These are phyloP conservation scores for Brettanomyces anomalus DNA, from an alignment of 805 yeast species.

Conservation along the genomic window DNA sequence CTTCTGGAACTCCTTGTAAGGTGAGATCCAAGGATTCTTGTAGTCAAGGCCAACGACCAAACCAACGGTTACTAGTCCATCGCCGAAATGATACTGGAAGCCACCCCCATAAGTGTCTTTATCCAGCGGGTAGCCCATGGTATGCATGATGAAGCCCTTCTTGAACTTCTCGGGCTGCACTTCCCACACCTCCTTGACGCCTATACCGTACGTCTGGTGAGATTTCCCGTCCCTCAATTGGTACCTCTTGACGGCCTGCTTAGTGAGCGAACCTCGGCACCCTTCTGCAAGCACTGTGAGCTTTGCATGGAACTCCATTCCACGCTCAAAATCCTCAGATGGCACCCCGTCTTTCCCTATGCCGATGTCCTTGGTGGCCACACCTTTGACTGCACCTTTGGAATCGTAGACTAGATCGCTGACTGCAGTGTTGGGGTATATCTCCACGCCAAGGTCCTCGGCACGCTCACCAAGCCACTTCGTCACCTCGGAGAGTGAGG, in stretches of 20 bases:
- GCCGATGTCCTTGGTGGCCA: constrained; percentile 93
- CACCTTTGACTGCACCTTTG: constrained; percentile 67
- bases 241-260: constrained; percentile 62
- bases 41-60: constrained; percentile 93
- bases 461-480: constrained; percentile 81
- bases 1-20: constrained; percentile 91
- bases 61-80: constrained; percentile 84
- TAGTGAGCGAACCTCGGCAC: constrained; percentile 92
- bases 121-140: constrained; percentile 81
- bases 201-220: constrained; percentile 91
- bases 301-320: constrained; percentile 94
- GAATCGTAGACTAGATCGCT: constrained; percentile 61
- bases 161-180: constrained; percentile 74
- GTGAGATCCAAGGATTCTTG: constrained; percentile 89
- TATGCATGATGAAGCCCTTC: constrained; percentile 74
- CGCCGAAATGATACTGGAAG: constrained; percentile 94
- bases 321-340: constrained; percentile 74
- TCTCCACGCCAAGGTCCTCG: constrained; percentile 87
- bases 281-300: constrained; percentile 92
- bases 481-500: constrained; percentile 71
- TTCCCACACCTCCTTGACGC: constrained; percentile 96
- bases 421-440: constrained; percentile 86
- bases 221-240: constrained; percentile 54
- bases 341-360: constrained; percentile 67
- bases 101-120: constrained; percentile 89